phyloP scores from a whole-genome alignment of 305 asterid genomes.

The Fraxinus platypoda region DNA sequence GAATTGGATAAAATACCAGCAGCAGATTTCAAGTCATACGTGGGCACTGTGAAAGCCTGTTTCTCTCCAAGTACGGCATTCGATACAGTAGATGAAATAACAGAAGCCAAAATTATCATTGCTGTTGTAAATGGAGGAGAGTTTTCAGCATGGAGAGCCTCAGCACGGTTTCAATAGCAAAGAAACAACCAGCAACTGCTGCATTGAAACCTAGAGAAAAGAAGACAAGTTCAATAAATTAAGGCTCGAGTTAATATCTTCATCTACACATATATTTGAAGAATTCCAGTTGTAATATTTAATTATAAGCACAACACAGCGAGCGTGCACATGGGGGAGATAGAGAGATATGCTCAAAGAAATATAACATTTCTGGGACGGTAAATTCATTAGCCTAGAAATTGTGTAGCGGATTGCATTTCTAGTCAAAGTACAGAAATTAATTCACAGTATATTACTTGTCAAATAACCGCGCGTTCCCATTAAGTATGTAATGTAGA shows the following conservation, averaged over 20 bases:
- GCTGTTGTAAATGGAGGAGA: constrained; percentile 99
- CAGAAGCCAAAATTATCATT: constrained; percentile 97
- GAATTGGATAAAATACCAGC: constrained; percentile 93
- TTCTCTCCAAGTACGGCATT: constrained; percentile 95
- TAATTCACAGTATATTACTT: too few relatives aligned
- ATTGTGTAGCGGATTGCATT: too few relatives aligned
- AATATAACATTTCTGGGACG: background rate
- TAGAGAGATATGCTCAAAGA: background rate
- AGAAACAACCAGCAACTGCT: constrained; percentile 97
- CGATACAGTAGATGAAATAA: constrained; percentile 92
- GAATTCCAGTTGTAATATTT: background rate
- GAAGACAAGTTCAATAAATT: background rate
- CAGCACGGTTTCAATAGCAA: constrained; percentile 96
- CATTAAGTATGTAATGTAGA: too few relatives aligned
- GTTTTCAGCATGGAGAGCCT: constrained; percentile 94
- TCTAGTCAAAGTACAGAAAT: too few relatives aligned
- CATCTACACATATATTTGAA: background rate
- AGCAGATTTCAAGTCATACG: constrained; percentile 99
- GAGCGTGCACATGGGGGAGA: background rate
- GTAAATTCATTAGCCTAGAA: too few relatives aligned
- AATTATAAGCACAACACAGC: background rate
- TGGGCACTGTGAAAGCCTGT: constrained; percentile 99
- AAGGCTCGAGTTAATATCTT: background rate
- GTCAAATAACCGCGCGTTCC: too few relatives aligned
- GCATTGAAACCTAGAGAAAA: constrained; percentile 82